A percentile compares a stretch with the other conserved stretches of the same genome.
These are phyloP conservation scores for Filobasidium floriforme DNA, from an alignment of 768 basidiomycete species.

Conservation along the genomic window DNA sequence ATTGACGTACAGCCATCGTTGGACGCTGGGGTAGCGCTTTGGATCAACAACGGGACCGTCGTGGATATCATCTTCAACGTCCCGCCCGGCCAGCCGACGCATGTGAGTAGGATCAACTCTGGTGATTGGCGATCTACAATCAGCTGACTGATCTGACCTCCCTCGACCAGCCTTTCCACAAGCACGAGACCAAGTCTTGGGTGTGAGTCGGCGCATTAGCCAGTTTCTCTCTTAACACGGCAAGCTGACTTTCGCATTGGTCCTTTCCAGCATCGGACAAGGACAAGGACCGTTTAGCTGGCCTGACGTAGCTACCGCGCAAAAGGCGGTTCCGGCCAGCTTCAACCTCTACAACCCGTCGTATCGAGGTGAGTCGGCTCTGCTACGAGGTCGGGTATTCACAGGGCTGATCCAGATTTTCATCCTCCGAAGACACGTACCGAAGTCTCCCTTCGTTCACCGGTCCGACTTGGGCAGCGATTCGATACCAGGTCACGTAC, in stretches of 20 bases:
- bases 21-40: slow-evolving; percentile 17
- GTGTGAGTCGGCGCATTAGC: slow-evolving; percentile 1
- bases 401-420: not conserved
- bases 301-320: slow-evolving; percentile 15
- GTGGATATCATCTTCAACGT: slow-evolving; percentile 21
- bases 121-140: not conserved
- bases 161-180: slow-evolving; percentile 15
- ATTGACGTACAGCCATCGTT: slow-evolving; percentile 17
- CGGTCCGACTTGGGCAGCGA: slow-evolving; percentile 14
- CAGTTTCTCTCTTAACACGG: too few relatives aligned
- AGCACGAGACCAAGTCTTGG: slow-evolving; percentile 18
- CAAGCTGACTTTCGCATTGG: too few relatives aligned
- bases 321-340: slow-evolving; percentile 8
- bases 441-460: slow-evolving; percentile 15
- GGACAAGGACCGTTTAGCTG: slow-evolving; percentile 16
- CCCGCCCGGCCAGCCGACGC: slow-evolving; percentile 16
- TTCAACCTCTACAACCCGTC: slow-evolving; percentile 20
- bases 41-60: slow-evolving; percentile 14
- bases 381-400: not conserved
- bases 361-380: slow-evolving; percentile 10
- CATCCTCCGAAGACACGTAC: slow-evolving; percentile 1
- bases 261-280: slow-evolving; percentile 11
- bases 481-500: slow-evolving; percentile 12
- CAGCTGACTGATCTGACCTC: not conserved
- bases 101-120: not conserved